These are phyloP conservation scores for Apiospora koreana DNA, from an alignment of 2,329 filamentous ascomycete genomes.

Conservation along the genomic window DNA sequence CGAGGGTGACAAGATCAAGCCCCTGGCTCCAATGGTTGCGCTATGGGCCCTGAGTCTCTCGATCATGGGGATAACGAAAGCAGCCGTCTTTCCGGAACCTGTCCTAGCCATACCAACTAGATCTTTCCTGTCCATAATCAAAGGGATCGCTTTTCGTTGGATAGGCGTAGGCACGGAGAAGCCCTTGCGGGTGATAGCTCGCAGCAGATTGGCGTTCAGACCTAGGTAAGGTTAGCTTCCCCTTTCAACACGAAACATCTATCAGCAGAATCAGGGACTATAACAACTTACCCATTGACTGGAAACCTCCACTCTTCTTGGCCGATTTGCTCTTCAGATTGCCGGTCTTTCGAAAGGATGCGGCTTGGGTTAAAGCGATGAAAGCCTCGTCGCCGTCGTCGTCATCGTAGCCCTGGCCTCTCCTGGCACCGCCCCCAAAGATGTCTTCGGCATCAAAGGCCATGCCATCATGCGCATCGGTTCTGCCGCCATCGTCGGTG, in stretches of 20 bases:
- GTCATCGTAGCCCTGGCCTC: constrained; percentile 49
- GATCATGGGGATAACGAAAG: constrained; percentile 98
- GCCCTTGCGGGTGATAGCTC: constrained; percentile 90
- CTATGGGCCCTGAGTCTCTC: constrained; percentile 89
- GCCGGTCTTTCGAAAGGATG: constrained; percentile 81
- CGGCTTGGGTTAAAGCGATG: constrained; percentile 84
- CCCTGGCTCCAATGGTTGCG: constrained; percentile 80
- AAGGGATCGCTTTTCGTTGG: constrained; percentile 92
- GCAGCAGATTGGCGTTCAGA: constrained; percentile 78
- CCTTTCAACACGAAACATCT: neutral
- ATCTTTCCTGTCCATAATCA: constrained; percentile 87
- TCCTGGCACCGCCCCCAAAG: constrained; percentile 50
- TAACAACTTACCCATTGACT: constrained; percentile 73
- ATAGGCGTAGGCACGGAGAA: constrained; percentile 97
- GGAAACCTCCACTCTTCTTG: constrained; percentile 96
- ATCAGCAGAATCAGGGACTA: constrained; percentile 11
- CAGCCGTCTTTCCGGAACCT: constrained; percentile 97
- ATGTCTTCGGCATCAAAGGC: constrained; percentile 63
- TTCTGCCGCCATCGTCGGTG: constrained; percentile 56
- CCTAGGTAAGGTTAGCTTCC: constrained; percentile 43
- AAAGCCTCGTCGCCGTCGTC: constrained; percentile 81
- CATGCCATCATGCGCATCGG: constrained; percentile 40
- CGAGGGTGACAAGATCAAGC: constrained; percentile 86
- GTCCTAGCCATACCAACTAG: constrained; percentile 99
- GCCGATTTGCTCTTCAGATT: constrained; percentile 82